Percentiles rank a stretch among this genome's conserved stretches.
These are phyloP conservation scores for Colletotrichum gloeosporioides DNA, from an alignment of 2,329 filamentous ascomycete species.

Conservation along the genomic window DNA sequence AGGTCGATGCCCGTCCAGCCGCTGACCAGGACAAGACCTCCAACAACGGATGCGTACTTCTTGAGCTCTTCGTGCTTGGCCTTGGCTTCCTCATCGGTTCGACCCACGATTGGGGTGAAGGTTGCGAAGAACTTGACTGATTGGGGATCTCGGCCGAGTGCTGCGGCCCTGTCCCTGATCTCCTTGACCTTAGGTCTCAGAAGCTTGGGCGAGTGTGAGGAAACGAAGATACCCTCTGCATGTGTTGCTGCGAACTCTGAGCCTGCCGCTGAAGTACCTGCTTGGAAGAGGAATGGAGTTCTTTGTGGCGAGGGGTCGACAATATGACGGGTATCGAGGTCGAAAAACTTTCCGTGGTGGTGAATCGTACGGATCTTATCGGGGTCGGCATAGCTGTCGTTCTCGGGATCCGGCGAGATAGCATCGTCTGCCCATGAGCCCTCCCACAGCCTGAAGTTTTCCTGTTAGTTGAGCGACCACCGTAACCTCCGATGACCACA, in stretches of 20 bases:
- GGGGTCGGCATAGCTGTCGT: conserved; percentile 63
- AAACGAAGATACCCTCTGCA: conserved; percentile 66
- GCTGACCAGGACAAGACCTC: conserved; percentile 59
- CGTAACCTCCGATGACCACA: too few species aligned
- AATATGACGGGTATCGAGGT: conserved; percentile 43
- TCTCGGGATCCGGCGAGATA: conserved; percentile 55
- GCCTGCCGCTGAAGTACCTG: conserved; percentile 63
- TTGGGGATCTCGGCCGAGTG: conserved; percentile 58
- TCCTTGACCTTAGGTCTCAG: conserved; percentile 55
- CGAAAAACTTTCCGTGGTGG: conserved; percentile 39
- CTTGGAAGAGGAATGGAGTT: conserved; percentile 64
- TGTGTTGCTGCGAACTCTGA: conserved; percentile 61
- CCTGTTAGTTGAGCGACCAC: too few species aligned
- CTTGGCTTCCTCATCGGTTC: conserved; percentile 57
- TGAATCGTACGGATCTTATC: conserved; percentile 65
- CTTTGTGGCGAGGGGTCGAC: conserved; percentile 62
- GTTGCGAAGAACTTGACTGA: conserved; percentile 62
- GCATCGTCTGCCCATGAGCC: conserved; percentile 64
- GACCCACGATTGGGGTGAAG: conserved; percentile 53
- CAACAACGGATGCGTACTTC: conserved; percentile 57
- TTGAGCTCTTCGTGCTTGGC: conserved; percentile 56
- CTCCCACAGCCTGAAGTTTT: too few species aligned
- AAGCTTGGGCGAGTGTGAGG: conserved; percentile 54
- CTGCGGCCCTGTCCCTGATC: conserved; percentile 56
- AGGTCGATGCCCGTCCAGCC: conserved; percentile 68